Evolutionary conservation across 1,284 basidiomycete genomes (phyloP).

Genomic region (Psilocybe mexicana): DNA sequence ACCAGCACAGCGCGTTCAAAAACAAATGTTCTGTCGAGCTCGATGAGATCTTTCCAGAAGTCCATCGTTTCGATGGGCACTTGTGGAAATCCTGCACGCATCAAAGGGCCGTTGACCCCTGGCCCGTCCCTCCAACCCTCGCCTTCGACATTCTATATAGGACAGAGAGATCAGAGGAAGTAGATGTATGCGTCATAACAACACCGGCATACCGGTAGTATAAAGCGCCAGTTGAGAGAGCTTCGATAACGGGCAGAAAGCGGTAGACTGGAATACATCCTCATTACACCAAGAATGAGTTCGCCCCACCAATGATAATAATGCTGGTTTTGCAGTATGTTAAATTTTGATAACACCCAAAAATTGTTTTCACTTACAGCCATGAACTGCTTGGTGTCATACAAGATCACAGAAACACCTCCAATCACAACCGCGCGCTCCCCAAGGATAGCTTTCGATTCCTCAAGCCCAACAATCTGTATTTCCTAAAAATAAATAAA

Average conservation of each 20-base stretch:
- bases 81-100: slow-evolving; percentile 40
- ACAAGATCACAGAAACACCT: slow-evolving; percentile 34
- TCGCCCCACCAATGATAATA: slow-evolving; percentile 49
- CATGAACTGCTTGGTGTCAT: slow-evolving; percentile 40
- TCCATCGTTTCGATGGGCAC: slow-evolving; percentile 34
- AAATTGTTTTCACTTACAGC: slow-evolving; percentile 23
- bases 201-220: slow-evolving; percentile 37
- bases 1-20: slow-evolving; percentile 40
- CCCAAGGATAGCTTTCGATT: slow-evolving; percentile 30
- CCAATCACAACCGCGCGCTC: slow-evolving; percentile 28
- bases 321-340: slow-evolving; percentile 30
- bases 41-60: slow-evolving; percentile 38
- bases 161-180: not conserved
- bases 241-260: slow-evolving; percentile 11
- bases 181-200: too few relatives aligned
- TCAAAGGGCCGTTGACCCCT: slow-evolving; percentile 37
- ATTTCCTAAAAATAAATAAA: slow-evolving; percentile 33
- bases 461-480: slow-evolving; percentile 31
- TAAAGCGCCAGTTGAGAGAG: slow-evolving; percentile 31
- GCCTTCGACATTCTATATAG: slow-evolving; percentile 21
- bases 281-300: slow-evolving; percentile 41
- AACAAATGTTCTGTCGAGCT: slow-evolving; percentile 35
- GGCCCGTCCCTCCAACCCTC: slow-evolving; percentile 38
- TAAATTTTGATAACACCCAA: not conserved
- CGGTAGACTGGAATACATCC: slow-evolving; percentile 30